Percentiles rank a stretch among this genome's conserved stretches.
phyloP scores from a whole-genome alignment of 495 filamentous ascomycete genomes.

The Neurospora pannonica region DNA sequence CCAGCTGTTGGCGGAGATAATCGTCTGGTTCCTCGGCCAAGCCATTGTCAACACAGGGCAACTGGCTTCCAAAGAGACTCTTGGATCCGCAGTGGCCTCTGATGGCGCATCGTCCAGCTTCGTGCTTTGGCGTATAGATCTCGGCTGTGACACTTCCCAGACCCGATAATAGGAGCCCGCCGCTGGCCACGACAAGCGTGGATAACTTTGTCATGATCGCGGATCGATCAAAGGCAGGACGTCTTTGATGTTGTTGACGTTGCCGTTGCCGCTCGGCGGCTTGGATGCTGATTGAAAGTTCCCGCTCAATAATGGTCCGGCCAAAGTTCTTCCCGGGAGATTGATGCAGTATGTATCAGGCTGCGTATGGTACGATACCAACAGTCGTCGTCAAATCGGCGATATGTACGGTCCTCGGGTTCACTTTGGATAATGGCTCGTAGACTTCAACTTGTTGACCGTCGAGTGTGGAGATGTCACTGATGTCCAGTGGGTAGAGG shows the following conservation, averaged over 20 bases:
- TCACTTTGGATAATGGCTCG: neutral
- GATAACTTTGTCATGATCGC: constrained; percentile 20
- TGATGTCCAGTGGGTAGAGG: neutral
- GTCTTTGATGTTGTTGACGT: neutral
- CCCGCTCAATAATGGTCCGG: neutral
- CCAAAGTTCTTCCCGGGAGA: neutral
- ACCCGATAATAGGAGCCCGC: constrained; percentile 25
- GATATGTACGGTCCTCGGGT: neutral
- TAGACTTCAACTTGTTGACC: neutral
- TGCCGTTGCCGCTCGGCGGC: constrained; percentile 22
- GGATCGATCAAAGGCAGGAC: neutral
- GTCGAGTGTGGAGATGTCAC: neutral
- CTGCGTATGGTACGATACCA: neutral
- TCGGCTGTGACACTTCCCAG: constrained; percentile 22
- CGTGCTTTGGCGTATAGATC: constrained; percentile 55
- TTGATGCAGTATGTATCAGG: neutral
- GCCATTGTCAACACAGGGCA: constrained; percentile 92
- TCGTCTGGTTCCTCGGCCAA: constrained; percentile 63
- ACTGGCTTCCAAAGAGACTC: constrained; percentile 72
- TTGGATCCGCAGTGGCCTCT: constrained; percentile 85
- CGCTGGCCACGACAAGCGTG: constrained; percentile 25
- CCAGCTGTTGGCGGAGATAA: constrained; percentile 60
- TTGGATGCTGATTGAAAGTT: neutral
- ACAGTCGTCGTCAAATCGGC: neutral
- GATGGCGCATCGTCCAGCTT: constrained; percentile 83